Evolutionary conservation across 1,284 basidiomycete species (phyloP), one percentile per base, ranked within the genome.

Genomic region (Trametes polyzona): DNA sequence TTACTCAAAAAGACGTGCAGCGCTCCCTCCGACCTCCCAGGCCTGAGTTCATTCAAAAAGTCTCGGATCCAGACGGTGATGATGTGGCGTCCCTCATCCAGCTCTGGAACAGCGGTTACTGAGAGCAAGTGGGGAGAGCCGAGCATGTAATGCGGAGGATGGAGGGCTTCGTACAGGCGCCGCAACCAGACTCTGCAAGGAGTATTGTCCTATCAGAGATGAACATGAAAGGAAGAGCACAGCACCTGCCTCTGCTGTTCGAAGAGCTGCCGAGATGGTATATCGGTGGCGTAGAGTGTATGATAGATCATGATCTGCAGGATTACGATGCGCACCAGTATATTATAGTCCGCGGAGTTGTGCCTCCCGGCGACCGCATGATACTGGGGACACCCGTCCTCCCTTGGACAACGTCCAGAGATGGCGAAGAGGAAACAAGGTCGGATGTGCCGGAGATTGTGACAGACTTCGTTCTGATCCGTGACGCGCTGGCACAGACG

Each of bases 251-350:
- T 50, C 24, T 55, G 59, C 33, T 58, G 54, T 1, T 21, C 10
- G 9, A 44, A 47, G 11, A 60, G 52, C 8, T n/a, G 12, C 2
- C 14, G 5, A 10, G 35, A 60, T 3, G 48, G 37, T 2, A 63
- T 61, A 23, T 65, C 59, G 7, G 71, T 56, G 39, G 69, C 26
- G 51, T 69, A 67, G 7, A 74, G 59, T 4, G 65, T 58, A 30
- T 81, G 75, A 50, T 78, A 71, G 3, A 84, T 78, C 43, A 73
- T 59, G 6, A 84, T 77, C 50, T 84, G 82, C 46, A 78, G 76
- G 1, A 84, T 62, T 61, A 79, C 74, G n/a, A 83, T 66, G 1
- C 75, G 71, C 9, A 83, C 68, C 5, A 76, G 76, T 3, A 55
- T 14, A 41, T 78, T 77, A 61, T 78, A 82, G 24, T n/a, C n/a